phyloP scores from a whole-genome alignment of 805 yeast species.

The Scheffersomyces amazonensis region DNA sequence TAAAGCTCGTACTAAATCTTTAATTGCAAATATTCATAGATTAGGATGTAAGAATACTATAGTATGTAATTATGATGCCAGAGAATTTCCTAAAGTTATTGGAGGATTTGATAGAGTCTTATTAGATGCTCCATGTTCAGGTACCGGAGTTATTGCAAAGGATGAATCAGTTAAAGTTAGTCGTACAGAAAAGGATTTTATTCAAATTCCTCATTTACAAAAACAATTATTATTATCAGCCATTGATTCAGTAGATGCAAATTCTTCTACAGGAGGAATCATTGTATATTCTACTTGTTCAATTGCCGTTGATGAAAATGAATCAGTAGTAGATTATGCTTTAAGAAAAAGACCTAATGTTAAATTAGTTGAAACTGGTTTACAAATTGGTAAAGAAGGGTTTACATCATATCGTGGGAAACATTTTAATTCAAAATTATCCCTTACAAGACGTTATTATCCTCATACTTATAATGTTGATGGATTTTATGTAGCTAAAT shows the following conservation, averaged over 20 bases:
- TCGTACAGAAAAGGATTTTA: slow-evolving; percentile 94
- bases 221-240: slow-evolving; percentile 92
- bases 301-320: slow-evolving; percentile 96
- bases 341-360: slow-evolving; percentile 95
- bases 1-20: slow-evolving; percentile 92
- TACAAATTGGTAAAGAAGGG: slow-evolving; percentile 94
- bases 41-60: slow-evolving; percentile 94
- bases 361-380: slow-evolving; percentile 86
- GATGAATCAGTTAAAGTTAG: slow-evolving; percentile 92
- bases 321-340: slow-evolving; percentile 97
- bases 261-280: slow-evolving; percentile 86
- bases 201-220: slow-evolving; percentile 94
- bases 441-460: slow-evolving; percentile 89
- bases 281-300: slow-evolving; percentile 98
- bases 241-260: slow-evolving; percentile 94
- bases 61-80: slow-evolving; percentile 96
- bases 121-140: slow-evolving; percentile 98
- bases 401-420: slow-evolving; percentile 93
- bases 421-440: slow-evolving; percentile 72
- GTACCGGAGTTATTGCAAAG: slow-evolving; percentile 98
- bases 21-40: slow-evolving; percentile 96
- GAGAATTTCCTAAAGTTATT: slow-evolving; percentile 96
- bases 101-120: slow-evolving; percentile 97
- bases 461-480: slow-evolving; percentile 99
- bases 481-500: slow-evolving; percentile 97